Conservation (phyloP, 257 asterid species). For the Anisodus acutangulus region DNA sequence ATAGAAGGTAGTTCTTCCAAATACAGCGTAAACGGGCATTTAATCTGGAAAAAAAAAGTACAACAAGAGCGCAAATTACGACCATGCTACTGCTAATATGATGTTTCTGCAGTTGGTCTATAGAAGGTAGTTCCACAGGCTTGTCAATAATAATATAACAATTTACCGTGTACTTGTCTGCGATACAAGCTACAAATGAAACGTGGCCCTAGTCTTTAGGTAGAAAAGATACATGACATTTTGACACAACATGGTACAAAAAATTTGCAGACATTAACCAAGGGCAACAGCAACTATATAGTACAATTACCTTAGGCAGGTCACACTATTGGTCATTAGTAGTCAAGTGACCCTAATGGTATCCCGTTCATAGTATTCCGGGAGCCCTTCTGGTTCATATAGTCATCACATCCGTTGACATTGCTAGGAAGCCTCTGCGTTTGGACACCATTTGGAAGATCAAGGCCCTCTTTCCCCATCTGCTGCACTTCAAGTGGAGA, state of each 20-base stretch:
- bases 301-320: constrained; percentile 36
- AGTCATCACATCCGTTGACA: constrained; percentile 57
- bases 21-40: background rate
- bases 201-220: constrained; percentile 25
- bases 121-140: constrained; percentile 15
- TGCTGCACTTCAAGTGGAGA: constrained; percentile 93
- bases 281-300: constrained; percentile 39
- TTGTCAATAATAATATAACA: constrained; percentile 25
- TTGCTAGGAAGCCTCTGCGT: constrained; percentile 48
- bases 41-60: background rate
- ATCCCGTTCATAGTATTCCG: constrained; percentile 61
- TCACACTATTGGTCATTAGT: constrained; percentile 41
- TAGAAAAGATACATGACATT: constrained; percentile 26
- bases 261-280: constrained; percentile 29
- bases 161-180: constrained; percentile 33
- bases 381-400: constrained; percentile 55
- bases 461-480: constrained; percentile 83
- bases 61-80: background rate
- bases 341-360: constrained; percentile 73
- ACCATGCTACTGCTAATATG: background rate
- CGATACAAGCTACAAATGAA: constrained; percentile 35
- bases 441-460: constrained; percentile 60
- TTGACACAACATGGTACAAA: constrained; percentile 34
- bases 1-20: background rate
- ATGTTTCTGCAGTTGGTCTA: background rate